Conservation (phyloP, 2,329 filamentous ascomycete species). For the Ascochyta rabiei region DNA sequence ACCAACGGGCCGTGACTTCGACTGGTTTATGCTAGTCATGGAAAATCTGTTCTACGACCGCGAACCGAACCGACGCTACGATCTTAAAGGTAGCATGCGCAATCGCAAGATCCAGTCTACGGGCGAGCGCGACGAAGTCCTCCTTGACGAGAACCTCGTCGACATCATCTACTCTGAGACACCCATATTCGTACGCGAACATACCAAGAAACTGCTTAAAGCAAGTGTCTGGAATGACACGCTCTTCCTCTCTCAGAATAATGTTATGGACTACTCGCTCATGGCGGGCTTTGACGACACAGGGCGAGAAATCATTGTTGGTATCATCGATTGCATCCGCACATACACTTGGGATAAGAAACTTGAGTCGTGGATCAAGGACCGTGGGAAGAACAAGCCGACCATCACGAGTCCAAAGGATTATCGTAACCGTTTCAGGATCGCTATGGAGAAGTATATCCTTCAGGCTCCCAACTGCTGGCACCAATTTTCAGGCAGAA, state of each 20-base stretch:
- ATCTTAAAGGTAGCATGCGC: conserved; percentile 97
- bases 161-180: conserved; percentile 95
- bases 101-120: conserved; percentile 97
- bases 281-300: conserved; percentile 97
- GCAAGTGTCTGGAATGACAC: conserved; percentile 98
- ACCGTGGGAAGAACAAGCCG: conserved; percentile 84
- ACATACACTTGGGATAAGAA: conserved; percentile 99
- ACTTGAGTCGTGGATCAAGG: conserved; percentile 99
- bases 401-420: conserved; percentile 98
- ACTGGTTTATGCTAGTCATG: conserved; percentile 92
- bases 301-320: conserved; percentile 89
- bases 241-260: conserved; percentile 88
- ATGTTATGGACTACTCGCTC: conserved; percentile 98
- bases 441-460: conserved; percentile 93
- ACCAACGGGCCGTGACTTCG: conserved; percentile 91
- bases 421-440: conserved; percentile 93
- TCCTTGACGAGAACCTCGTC: conserved; percentile 98
- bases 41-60: conserved; percentile 98
- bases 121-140: conserved; percentile 92
- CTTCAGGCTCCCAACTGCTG: conserved; percentile 77
- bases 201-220: conserved; percentile 90
- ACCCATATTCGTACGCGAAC: conserved; percentile 91
- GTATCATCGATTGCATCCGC: conserved; percentile 95
- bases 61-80: conserved; percentile 78
- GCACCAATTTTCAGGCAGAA: conserved; percentile 64